Conservation (phyloP, 441 rosid species). For the Eutrema salsugineum region DNA sequence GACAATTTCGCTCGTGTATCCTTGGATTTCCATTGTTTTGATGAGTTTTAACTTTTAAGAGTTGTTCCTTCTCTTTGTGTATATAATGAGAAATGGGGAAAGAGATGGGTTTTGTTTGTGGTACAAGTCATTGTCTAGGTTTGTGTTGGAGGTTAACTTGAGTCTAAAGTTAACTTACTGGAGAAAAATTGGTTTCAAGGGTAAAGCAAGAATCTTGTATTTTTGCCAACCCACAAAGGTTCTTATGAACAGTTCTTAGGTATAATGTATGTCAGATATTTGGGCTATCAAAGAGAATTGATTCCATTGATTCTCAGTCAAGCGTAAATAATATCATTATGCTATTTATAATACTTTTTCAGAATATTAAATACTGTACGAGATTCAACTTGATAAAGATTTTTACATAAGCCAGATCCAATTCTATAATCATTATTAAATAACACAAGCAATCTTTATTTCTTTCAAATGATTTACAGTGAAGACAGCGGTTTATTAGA, state of each 20-base stretch:
- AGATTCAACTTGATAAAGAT: no score
- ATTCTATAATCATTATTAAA: no score
- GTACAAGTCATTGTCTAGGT: neutral
- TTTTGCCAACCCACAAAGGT: neutral
- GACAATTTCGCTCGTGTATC: constrained; percentile 41
- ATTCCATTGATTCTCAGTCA: neutral
- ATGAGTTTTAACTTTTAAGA: neutral
- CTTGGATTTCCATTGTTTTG: neutral
- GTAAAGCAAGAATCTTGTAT: neutral
- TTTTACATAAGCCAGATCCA: neutral
- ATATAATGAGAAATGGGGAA: neutral
- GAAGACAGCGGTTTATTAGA: neutral
- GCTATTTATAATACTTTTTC: no score
- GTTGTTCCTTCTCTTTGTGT: neutral
- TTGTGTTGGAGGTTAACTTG: neutral
- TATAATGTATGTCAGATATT: no score
- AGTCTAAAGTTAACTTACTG: neutral
- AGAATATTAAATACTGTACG: no score
- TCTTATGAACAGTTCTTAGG: no score
- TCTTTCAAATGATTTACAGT: neutral
- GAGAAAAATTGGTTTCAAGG: neutral
- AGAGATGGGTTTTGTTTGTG: neutral
- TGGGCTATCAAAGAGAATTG: neutral
- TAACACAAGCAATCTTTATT: neutral
- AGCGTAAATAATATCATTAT: neutral